Evolutionary conservation across 73 alveolate genomes (phyloP).

Genomic region (Durusdinium trenchii): DNA sequence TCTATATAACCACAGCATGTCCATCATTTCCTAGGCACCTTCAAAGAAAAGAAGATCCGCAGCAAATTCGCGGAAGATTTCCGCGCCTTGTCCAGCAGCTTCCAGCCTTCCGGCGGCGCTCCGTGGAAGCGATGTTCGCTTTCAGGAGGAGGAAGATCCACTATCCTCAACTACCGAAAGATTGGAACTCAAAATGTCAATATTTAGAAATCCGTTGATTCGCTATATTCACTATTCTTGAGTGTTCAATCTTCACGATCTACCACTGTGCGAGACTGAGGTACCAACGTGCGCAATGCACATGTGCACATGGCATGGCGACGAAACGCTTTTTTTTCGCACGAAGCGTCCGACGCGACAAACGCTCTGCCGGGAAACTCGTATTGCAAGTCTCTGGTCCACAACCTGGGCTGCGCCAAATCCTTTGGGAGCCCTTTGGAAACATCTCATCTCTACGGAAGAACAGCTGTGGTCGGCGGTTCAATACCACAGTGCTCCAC

Average conservation of each 20-base stretch:
- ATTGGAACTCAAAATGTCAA: no score
- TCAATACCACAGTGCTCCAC: no score
- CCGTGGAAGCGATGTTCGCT: slow-evolving; percentile 29
- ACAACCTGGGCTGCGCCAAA: neutral
- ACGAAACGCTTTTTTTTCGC: neutral
- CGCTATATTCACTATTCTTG: neutral
- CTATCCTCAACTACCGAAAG: neutral
- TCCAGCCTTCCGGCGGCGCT: slow-evolving; percentile 31
- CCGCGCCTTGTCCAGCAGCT: slow-evolving; percentile 29
- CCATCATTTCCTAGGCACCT: neutral
- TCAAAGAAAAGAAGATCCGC: neutral
- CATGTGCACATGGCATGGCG: no score
- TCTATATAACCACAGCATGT: no score
- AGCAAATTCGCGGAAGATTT: neutral
- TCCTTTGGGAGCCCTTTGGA: no score
- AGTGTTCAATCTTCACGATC: neutral
- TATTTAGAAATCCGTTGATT: neutral
- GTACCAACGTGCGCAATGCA: no score
- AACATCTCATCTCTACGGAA: no score
- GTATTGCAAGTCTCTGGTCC: neutral
- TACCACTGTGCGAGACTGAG: no score
- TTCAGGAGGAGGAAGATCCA: slow-evolving; percentile 10
- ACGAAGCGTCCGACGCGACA: neutral
- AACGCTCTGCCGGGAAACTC: neutral
- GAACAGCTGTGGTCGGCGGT: no score